A percentile compares a stretch with the other conserved stretches of the same genome.
Evolutionary conservation across 345 rosid species (phyloP).

Genomic region (Syzygium grande): DNA sequence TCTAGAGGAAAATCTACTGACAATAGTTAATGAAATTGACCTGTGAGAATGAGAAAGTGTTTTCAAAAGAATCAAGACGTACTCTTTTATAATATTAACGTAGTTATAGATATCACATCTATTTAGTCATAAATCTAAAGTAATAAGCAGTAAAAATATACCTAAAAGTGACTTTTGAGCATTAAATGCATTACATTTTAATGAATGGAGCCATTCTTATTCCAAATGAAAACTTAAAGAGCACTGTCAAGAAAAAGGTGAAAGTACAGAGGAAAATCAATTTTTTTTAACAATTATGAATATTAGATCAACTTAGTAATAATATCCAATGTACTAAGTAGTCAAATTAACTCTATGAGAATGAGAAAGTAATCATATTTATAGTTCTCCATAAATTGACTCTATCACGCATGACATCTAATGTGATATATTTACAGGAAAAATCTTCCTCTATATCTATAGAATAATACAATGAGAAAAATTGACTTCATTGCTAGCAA

Average conservation of each 20-base stretch:
- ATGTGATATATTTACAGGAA: not conserved
- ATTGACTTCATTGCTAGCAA: not conserved
- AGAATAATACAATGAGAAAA: not conserved
- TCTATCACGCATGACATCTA: not conserved
- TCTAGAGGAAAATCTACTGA: not conserved
- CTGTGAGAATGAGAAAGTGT: not conserved
- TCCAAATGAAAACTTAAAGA: not conserved
- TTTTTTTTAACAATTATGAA: not conserved
- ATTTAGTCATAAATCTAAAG: not conserved
- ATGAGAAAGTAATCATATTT: not conserved
- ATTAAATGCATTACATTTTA: not conserved
- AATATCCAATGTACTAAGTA: not conserved
- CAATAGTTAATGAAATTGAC: not conserved
- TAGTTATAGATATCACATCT: not conserved
- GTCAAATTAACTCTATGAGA: not conserved
- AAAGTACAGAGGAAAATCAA: not conserved
- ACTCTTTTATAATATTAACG: not conserved
- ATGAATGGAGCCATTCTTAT: not conserved
- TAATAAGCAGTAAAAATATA: not conserved
- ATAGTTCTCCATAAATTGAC: not conserved
- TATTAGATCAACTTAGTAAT: not conserved
- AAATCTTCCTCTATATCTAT: not conserved
- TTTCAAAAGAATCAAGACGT: not conserved
- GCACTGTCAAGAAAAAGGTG: not conserved
- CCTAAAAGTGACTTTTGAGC: not conserved